phyloP scores from a whole-genome alignment of 2,329 filamentous ascomycete genomes.

The Pseudocercospora eumusae region DNA sequence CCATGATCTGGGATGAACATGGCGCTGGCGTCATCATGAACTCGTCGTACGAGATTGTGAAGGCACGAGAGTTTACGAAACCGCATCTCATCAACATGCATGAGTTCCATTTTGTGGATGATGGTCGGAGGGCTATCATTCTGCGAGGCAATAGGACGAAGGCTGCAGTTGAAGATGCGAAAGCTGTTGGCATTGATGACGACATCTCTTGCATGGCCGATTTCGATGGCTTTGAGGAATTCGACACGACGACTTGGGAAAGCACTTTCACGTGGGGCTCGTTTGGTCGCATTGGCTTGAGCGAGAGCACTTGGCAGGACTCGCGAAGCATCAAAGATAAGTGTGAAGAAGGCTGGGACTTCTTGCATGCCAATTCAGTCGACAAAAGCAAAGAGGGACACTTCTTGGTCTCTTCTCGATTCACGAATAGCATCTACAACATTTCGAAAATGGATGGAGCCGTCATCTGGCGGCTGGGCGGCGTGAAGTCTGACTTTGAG shows the following conservation, averaged over 20 bases:
- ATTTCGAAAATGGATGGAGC: slow-evolving; percentile 50
- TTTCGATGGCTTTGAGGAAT: slow-evolving; percentile 23
- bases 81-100: slow-evolving; percentile 17
- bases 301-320: slow-evolving; percentile 16
- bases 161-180: slow-evolving; percentile 6
- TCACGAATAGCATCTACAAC: slow-evolving; percentile 50
- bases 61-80: neutral
- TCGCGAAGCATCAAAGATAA: neutral
- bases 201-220: slow-evolving; percentile 12
- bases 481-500: slow-evolving; percentile 19
- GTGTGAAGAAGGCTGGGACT: slow-evolving; percentile 16
- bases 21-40: slow-evolving; percentile 14
- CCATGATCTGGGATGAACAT: slow-evolving; percentile 12
- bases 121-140: slow-evolving; percentile 17
- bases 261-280: slow-evolving; percentile 21
- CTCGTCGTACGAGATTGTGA: slow-evolving; percentile 10
- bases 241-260: slow-evolving; percentile 18
- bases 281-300: slow-evolving; percentile 18
- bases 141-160: slow-evolving; percentile 13
- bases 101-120: slow-evolving; percentile 21
- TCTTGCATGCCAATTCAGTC: slow-evolving; percentile 20
- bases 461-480: slow-evolving; percentile 53
- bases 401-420: slow-evolving; percentile 55
- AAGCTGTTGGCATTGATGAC: neutral
- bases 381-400: slow-evolving; percentile 51